A percentile compares a stretch with the other conserved stretches of the same genome.
Conservation (phyloP, 2,329 filamentous ascomycete genomes). For the Fusarium drepaniforme region DNA sequence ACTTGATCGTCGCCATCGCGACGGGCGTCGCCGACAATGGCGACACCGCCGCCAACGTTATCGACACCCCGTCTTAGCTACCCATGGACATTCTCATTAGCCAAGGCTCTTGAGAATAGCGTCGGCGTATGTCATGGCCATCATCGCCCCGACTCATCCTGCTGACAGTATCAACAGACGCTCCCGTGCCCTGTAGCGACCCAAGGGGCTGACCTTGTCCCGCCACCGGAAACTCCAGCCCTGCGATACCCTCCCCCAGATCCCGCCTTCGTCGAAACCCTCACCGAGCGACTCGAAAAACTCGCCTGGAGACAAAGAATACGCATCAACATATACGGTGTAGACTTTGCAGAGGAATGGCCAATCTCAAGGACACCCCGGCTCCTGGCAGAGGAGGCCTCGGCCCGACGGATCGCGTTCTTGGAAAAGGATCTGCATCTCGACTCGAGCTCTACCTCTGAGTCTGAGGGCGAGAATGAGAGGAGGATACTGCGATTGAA, state of each 20-base stretch:
- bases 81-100: background rate
- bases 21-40: background rate
- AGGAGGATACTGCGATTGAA: background rate
- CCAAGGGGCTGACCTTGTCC: background rate
- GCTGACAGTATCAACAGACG: background rate
- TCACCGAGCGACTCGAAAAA: background rate
- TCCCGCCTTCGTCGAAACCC: background rate
- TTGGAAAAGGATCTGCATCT: background rate
- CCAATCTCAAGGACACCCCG: slow-evolving; percentile 1
- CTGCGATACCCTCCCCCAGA: background rate
- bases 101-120: background rate
- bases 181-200: background rate
- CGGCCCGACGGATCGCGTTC: background rate
- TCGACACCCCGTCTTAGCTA: background rate
- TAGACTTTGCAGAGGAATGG: background rate
- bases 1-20: background rate
- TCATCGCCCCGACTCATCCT: background rate
- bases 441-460: background rate
- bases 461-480: background rate
- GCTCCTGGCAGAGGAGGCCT: background rate
- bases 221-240: background rate
- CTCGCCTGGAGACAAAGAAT: background rate
- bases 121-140: background rate
- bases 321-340: background rate
- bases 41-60: background rate